phyloP scores from a whole-genome alignment of 139 green algal genomes.

The Chlamydomonas eustigma region DNA sequence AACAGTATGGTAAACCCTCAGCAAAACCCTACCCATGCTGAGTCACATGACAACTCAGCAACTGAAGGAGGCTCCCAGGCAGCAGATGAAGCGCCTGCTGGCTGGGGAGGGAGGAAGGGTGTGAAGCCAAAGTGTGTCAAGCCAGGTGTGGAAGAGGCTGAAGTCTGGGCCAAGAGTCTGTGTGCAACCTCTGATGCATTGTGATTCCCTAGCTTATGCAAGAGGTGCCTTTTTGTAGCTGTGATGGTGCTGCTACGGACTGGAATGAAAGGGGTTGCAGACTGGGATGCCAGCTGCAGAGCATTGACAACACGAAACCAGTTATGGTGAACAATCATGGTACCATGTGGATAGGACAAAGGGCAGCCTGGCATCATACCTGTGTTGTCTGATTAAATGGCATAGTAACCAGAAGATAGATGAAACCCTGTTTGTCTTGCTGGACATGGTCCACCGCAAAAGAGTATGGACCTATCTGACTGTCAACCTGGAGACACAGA shows the following conservation, averaged over 20 bases:
- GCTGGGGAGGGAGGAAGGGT: not conserved
- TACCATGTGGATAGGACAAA: too few species aligned
- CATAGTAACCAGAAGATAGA: constrained; percentile 26
- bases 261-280: too few species aligned
- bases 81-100: not conserved
- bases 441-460: constrained; percentile 25
- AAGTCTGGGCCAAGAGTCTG: too few species aligned
- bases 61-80: constrained; percentile 19
- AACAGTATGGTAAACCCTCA: not conserved
- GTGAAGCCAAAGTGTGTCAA: not conserved
- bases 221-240: too few species aligned
- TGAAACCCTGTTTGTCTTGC: constrained; percentile 32
- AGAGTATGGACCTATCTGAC: constrained; percentile 16
- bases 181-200: too few species aligned
- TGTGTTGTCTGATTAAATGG: constrained; percentile 16
- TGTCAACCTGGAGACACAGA: not conserved
- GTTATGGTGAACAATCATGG: too few species aligned
- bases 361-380: too few species aligned
- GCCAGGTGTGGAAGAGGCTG: too few species aligned
- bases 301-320: too few species aligned
- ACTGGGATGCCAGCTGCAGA: too few species aligned
- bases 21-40: constrained; percentile 6
- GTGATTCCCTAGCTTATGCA: too few species aligned
- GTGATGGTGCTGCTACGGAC: too few species aligned
- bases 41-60: not conserved